Evolutionary conservation across 306 rosid genomes (phyloP).

Genomic region (Aeschynomene evenia): DNA sequence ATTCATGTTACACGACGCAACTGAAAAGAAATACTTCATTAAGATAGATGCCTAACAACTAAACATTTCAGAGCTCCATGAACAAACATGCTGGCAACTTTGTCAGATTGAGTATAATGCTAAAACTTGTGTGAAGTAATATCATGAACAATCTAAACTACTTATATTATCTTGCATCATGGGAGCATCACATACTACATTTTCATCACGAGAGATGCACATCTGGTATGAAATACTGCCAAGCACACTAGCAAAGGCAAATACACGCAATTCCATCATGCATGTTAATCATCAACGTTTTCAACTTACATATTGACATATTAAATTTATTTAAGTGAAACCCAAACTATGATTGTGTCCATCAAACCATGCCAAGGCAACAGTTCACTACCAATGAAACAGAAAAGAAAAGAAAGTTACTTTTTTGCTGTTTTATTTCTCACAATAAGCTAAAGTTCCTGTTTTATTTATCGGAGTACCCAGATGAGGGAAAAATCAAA

Average conservation of each 20-base stretch:
- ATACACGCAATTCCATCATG: background rate
- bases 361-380: conserved; percentile 9
- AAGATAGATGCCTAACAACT: conserved; percentile 7
- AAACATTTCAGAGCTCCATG: conserved; percentile 3
- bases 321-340: background rate
- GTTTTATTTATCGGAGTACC: conserved; percentile 23
- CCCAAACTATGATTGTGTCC: background rate
- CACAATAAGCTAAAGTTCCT: conserved; percentile 16
- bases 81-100: too few species aligned
- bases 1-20: background rate
- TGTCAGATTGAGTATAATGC: too few species aligned
- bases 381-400: conserved; percentile 44
- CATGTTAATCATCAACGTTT: conserved; percentile 13
- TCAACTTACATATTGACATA: conserved; percentile 4
- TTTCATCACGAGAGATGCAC: background rate
- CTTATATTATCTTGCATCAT: background rate
- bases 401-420: conserved; percentile 13
- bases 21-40: conserved; percentile 1
- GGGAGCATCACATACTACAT: conserved; percentile 4
- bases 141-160: background rate
- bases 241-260: background rate
- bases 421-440: background rate
- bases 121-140: background rate
- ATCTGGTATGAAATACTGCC: conserved; percentile 4
- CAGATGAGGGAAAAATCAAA: conserved; percentile 27